phyloP scores from a whole-genome alignment of 495 filamentous ascomycete species.

The Neurospora terricola region DNA sequence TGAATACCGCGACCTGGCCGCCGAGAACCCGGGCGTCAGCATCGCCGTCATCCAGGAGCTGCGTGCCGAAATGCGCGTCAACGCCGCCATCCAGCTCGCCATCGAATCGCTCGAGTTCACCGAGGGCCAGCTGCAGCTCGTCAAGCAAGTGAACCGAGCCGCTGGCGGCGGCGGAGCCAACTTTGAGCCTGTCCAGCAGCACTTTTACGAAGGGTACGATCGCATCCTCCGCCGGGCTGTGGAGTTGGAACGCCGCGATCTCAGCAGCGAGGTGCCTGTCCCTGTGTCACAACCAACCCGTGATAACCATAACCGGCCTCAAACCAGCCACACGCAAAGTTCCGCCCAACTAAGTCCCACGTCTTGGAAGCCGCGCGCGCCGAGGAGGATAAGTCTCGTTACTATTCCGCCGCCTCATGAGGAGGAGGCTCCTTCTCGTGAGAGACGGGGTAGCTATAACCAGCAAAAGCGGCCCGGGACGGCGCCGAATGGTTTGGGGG shows the following conservation, averaged over 20 bases:
- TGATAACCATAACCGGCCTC: neutral
- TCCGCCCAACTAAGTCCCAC: neutral
- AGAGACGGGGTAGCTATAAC: neutral
- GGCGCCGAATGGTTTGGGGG: neutral
- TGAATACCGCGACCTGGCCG: neutral
- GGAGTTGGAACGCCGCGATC: conserved; percentile 16
- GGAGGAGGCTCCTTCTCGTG: neutral
- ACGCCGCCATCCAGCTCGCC: conserved; percentile 23
- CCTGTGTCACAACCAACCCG: neutral
- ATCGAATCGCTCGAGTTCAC: conserved; percentile 24
- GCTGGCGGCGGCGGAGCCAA: conserved; percentile 2
- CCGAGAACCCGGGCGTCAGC: conserved; percentile 3
- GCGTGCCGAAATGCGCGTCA: conserved; percentile 22
- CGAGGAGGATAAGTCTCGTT: neutral
- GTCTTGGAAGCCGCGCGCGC: neutral
- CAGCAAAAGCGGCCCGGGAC: neutral
- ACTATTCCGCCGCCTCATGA: neutral
- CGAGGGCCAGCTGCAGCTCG: conserved; percentile 18
- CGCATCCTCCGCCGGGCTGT: conserved; percentile 17
- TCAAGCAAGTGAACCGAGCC: conserved; percentile 15
- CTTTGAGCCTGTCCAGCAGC: conserved; percentile 13
- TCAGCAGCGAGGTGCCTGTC: neutral
- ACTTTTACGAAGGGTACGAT: conserved; percentile 24
- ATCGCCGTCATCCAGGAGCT: conserved; percentile 13
- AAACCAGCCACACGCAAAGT: neutral